phyloP scores from a whole-genome alignment of 306 rosid genomes.

The Lathyrus sativus region DNA sequence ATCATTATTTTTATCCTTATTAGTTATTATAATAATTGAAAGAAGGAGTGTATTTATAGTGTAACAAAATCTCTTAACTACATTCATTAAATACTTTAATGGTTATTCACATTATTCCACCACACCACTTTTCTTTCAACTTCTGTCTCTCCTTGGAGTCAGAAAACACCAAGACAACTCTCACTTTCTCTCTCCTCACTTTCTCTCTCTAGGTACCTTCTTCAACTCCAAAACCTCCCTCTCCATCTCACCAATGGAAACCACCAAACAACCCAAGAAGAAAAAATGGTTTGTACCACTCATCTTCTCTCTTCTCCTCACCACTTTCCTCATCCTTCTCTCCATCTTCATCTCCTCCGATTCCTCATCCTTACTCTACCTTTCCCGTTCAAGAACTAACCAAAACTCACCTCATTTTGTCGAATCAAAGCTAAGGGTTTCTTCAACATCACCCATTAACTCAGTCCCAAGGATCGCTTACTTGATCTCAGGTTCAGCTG shows the following conservation, averaged over 20 bases:
- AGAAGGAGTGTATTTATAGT: too few relatives aligned
- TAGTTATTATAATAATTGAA: too few relatives aligned
- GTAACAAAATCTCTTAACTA: background rate
- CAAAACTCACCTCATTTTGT: constrained; percentile 38
- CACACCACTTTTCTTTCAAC: background rate
- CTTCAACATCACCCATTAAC: constrained; percentile 29
- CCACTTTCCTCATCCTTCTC: constrained; percentile 42
- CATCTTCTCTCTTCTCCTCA: constrained; percentile 40
- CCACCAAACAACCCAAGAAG: constrained; percentile 52
- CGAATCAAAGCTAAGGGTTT: constrained; percentile 48
- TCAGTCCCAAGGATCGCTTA: constrained; percentile 51
- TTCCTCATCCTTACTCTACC: constrained; percentile 37
- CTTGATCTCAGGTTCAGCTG: constrained; percentile 57
- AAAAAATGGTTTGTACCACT: constrained; percentile 46
- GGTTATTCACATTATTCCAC: background rate
- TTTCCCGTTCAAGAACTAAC: constrained; percentile 1
- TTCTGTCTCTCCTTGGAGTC: background rate
- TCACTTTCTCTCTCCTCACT: background rate
- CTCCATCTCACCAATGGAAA: constrained; percentile 38
- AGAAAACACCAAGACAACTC: background rate
- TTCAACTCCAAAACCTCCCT: background rate
- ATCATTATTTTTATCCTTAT: too few relatives aligned
- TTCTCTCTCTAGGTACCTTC: background rate
- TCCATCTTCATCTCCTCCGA: constrained; percentile 45
- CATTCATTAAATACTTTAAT: background rate